Evolutionary conservation across 768 basidiomycete genomes (phyloP).

Genomic region (Tremella mesenterica): DNA sequence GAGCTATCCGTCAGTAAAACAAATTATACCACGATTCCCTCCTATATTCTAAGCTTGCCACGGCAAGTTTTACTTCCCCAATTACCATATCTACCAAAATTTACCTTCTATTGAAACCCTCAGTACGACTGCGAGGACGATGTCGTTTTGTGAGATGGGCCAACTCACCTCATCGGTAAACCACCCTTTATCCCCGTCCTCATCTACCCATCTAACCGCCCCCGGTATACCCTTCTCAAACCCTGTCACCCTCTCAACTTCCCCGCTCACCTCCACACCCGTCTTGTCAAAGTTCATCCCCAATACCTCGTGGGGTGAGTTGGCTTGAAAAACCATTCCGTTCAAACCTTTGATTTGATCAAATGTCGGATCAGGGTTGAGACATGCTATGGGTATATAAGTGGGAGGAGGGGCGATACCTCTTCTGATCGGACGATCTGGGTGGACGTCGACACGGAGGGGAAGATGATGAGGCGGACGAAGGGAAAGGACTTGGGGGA

Average conservation of each 20-base stretch:
- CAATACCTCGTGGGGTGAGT: slow-evolving; percentile 59
- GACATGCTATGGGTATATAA: slow-evolving; percentile 53
- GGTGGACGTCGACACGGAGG: slow-evolving; percentile 66
- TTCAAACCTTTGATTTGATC: slow-evolving; percentile 55
- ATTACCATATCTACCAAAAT: too few relatives aligned
- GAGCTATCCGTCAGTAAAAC: slow-evolving; percentile 47
- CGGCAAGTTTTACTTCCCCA: too few relatives aligned
- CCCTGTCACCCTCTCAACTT: slow-evolving; percentile 61
- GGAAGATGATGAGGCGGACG: slow-evolving; percentile 15
- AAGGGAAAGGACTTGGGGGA: slow-evolving; percentile 43
- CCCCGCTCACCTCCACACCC: slow-evolving; percentile 65
- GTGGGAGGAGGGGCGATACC: slow-evolving; percentile 63
- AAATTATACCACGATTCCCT: not conserved
- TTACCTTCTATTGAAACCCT: too few relatives aligned
- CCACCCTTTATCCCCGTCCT: slow-evolving; percentile 46
- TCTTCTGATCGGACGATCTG: slow-evolving; percentile 61
- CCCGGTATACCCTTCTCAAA: slow-evolving; percentile 65
- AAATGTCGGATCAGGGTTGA: slow-evolving; percentile 66
- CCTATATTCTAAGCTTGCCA: too few relatives aligned
- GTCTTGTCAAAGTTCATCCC: slow-evolving; percentile 42
- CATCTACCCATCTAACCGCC: slow-evolving; percentile 55
- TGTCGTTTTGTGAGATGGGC: not conserved
- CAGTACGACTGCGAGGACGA: not conserved
- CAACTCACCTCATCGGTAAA: slow-evolving; percentile 52
- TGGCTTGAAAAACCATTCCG: slow-evolving; percentile 54